Evolutionary conservation across 2,329 filamentous ascomycete species (phyloP), one percentile per base, ranked within the genome.

Genomic region (Blumeria graminis): DNA sequence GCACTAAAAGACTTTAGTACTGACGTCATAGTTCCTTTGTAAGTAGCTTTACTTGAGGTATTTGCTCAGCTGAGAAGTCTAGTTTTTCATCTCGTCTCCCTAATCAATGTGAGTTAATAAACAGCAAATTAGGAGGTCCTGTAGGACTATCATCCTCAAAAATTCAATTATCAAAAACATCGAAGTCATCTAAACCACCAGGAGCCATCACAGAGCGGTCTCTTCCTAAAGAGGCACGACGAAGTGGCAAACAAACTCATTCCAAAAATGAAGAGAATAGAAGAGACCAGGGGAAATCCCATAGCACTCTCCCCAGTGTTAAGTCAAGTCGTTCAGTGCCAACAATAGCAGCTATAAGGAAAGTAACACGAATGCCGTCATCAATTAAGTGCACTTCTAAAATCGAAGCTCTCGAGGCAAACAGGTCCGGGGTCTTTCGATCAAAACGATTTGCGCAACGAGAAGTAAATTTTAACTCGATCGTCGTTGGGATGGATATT

Each of bases 11-110:
- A 84, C 65, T 92, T 90, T 65, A 90, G 84, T 64, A 73, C 85
- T 14, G 85, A 92, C 64, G 82, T 92, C 43, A 80, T 92, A 62
- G 71, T 87, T 48, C 85, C 86, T 36, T 90, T 90, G 78, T 82
- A 71, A 73, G 78, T 22, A 43, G 13, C 14, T 16, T 35, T 9
- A 35, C 34, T 22, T 11, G 14, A 53, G 7, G 39, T 38, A 39
- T n/a, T 50, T 39, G 13, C 32, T 39, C 18, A 55, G 35, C 57
- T 76, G 61, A 76, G 55, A 58, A 53, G 38, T 9, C 36, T 59
- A 83, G 80, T 69, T 92, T 87, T 65, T 81, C 82, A 36, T 78
- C 84, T 13, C 80, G 85, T 36, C 71, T 89, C n/a, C 84, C 84
- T 0, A 77, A 83, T 38, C 71, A 81, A 13, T 86, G 84, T 63